phyloP scores from a whole-genome alignment of 176 grass and related monocot species.

The Phyllostachys edulis region DNA sequence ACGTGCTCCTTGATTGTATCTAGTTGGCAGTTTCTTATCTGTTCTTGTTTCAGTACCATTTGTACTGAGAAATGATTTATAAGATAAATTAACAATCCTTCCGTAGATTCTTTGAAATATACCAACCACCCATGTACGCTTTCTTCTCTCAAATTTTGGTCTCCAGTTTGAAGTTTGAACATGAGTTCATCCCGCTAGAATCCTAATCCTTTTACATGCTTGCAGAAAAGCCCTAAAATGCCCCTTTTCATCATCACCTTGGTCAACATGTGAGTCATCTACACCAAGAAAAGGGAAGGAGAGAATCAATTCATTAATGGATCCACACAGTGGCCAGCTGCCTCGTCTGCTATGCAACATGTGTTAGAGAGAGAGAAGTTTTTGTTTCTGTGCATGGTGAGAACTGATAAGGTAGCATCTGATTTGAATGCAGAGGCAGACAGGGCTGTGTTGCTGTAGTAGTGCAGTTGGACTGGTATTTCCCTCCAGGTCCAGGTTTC shows the following conservation, averaged over 20 bases:
- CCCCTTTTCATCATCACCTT: not conserved
- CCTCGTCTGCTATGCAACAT: constrained; percentile 36
- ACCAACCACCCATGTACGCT: not conserved
- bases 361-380: constrained; percentile 16
- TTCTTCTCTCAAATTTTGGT: not conserved
- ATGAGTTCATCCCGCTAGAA: not conserved
- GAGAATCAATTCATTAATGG: constrained; percentile 43
- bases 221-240: not conserved
- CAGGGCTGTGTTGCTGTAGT: too few species aligned
- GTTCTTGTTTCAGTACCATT: not conserved
- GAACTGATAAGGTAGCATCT: not conserved
- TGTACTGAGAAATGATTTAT: not conserved
- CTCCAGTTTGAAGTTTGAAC: not conserved
- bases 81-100: not conserved
- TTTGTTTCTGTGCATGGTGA: not conserved
- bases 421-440: constrained; percentile 52
- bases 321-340: constrained; percentile 7
- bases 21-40: not conserved
- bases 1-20: not conserved
- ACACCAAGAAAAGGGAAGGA: constrained; percentile 10
- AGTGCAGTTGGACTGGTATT: constrained; percentile 58
- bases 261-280: constrained; percentile 59
- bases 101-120: not conserved
- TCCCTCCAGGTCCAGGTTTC: not conserved
- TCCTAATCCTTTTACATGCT: not conserved